Conservation (phyloP, 1,139 yeast species). For the Debaryomyces sp. region DNA sequence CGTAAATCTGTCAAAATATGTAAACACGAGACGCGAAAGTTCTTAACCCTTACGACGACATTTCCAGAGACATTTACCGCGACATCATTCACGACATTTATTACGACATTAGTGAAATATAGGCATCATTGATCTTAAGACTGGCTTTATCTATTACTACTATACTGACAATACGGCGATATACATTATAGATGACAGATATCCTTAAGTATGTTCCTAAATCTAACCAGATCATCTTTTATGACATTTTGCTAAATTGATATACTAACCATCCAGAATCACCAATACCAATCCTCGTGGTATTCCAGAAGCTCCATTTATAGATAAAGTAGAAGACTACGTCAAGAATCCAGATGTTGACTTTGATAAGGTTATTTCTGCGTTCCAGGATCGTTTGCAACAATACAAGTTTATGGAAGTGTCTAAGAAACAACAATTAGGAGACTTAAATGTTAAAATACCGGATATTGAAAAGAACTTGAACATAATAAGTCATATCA, state of each 20-base stretch:
- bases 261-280: slow-evolving; percentile 43
- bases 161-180: background rate
- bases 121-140: background rate
- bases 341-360: slow-evolving; percentile 67
- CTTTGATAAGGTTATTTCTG: slow-evolving; percentile 65
- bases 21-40: background rate
- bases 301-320: slow-evolving; percentile 94
- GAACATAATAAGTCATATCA: slow-evolving; percentile 66
- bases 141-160: background rate
- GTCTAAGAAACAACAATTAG: slow-evolving; percentile 70
- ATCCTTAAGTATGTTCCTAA: slow-evolving; percentile 17
- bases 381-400: slow-evolving; percentile 80
- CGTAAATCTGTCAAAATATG: background rate
- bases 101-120: background rate
- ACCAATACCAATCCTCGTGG: slow-evolving; percentile 81
- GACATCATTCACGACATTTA: background rate
- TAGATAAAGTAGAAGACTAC: slow-evolving; percentile 78
- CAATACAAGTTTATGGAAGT: slow-evolving; percentile 87
- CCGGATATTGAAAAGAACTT: slow-evolving; percentile 90
- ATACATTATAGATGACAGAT: slow-evolving; percentile 15
- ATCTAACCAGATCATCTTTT: background rate
- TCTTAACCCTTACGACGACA: background rate
- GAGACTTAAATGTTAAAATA: slow-evolving; percentile 69
- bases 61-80: background rate
- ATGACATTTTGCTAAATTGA: background rate